Evolutionary conservation across 805 yeast genomes (phyloP).

Genomic region (Metschnikowia santaceciliae): DNA sequence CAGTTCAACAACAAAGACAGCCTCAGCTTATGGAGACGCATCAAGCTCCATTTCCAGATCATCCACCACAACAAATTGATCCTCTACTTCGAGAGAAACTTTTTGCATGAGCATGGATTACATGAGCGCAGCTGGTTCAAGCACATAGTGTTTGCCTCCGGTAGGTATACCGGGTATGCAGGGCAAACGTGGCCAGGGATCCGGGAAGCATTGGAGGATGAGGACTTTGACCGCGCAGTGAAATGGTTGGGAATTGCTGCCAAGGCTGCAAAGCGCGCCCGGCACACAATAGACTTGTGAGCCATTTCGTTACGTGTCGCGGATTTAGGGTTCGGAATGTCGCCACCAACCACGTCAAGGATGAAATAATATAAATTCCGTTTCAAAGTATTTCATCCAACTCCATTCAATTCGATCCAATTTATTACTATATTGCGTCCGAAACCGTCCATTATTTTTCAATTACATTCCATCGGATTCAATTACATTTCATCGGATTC

Average conservation of each 20-base stretch:
- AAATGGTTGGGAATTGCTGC: conserved; percentile 44
- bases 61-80: conserved; percentile 32
- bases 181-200: conserved; percentile 59
- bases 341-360: too few species aligned
- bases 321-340: neutral
- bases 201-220: conserved; percentile 48
- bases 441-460: too few species aligned
- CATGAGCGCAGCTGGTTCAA: conserved; percentile 55
- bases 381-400: too few species aligned
- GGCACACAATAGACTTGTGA: conserved; percentile 2
- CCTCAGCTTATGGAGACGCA: conserved; percentile 34
- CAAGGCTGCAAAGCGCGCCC: conserved; percentile 31
- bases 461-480: too few species aligned
- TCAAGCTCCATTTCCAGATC: conserved; percentile 29
- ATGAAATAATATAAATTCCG: too few species aligned
- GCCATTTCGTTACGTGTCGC: neutral
- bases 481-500: too few species aligned
- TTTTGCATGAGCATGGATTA: conserved; percentile 46
- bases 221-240: conserved; percentile 41
- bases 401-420: too few species aligned
- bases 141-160: conserved; percentile 62
- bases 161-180: conserved; percentile 45
- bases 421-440: too few species aligned
- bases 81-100: conserved; percentile 51
- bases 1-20: conserved; percentile 28